These are phyloP conservation scores for Chlorophyllum brunneum DNA, from an alignment of 768 basidiomycete genomes.

Conservation along the genomic window DNA sequence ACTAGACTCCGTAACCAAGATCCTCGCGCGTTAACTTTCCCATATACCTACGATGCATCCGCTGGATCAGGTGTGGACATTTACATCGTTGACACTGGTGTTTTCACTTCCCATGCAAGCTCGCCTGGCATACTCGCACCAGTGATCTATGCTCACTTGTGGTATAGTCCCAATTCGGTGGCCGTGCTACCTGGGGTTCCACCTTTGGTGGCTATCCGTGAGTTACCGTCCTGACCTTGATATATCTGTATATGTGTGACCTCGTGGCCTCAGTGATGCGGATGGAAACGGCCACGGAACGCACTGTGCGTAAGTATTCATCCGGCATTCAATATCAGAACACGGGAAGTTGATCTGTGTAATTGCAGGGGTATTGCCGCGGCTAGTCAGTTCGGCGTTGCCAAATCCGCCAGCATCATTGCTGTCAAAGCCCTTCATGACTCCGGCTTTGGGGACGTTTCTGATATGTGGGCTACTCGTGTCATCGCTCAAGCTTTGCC, in stretches of 20 bases:
- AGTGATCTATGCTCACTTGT: background rate
- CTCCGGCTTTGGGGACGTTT: conserved; percentile 18
- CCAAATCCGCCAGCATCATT: conserved; percentile 28
- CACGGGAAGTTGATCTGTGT: background rate
- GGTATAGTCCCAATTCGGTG: conserved; percentile 28
- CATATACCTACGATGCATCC: conserved; percentile 17
- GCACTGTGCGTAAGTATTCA: conserved; percentile 22
- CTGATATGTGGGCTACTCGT: conserved; percentile 15
- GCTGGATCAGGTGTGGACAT: conserved; percentile 30
- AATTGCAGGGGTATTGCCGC: conserved; percentile 19
- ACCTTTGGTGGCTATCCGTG: conserved; percentile 25
- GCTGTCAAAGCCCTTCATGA: conserved; percentile 38
- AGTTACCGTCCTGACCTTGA: background rate
- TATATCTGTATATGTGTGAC: background rate
- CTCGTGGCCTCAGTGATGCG: conserved; percentile 11
- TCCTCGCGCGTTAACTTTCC: conserved; percentile 17
- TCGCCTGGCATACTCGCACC: background rate
- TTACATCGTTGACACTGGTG: conserved; percentile 30
- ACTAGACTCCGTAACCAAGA: conserved; percentile 14
- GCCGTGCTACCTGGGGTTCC: conserved; percentile 35
- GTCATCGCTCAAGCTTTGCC: too few relatives aligned
- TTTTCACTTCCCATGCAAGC: conserved; percentile 19
- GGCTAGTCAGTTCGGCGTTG: conserved; percentile 20
- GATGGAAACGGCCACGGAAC: conserved; percentile 39
- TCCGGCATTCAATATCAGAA: background rate